Base-by-base conservation (phyloP, 1,284 basidiomycete species). In the Vanrija sp. region DNA sequence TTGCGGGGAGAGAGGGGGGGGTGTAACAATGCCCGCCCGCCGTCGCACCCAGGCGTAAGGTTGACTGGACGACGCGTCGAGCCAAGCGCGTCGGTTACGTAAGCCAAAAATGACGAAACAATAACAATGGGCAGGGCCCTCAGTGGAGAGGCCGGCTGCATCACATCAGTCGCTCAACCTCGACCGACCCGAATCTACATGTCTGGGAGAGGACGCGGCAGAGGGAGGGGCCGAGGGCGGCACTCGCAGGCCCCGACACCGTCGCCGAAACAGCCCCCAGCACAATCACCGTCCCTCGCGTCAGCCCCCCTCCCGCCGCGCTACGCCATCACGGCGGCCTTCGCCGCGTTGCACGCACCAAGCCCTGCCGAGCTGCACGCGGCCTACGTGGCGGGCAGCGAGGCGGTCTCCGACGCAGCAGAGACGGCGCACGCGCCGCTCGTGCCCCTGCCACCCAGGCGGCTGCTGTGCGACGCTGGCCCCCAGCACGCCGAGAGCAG, bases 291-390 rank as follows among this genome's bases (percentile, higher is more conserved):
- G 16, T 31, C 46, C 10, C 44, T 49, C 10, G 64, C 65, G 2
- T 56, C 56, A 10, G 64, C 66, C 12, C 42, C 56, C 9, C 47
- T 65, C 4, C 65, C 66, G 8, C 24, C 45, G 0, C 49, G 37
- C n/a, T 62, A 60, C 39, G 54, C 23, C 8, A 56, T 63, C 45
- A 59, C 31, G 12, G 31, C 31, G 31, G 31, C 48, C 6, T 36
- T 67, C 3, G 64, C 64, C 12, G 41, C 59, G 14, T 2, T 14
- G 0, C 49, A 59, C 23, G 18, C 39, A 14, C 49, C 58, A n/a
- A 51, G 59, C 12, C 20, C 22, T 0, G 44, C 31, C 0, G 18
- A 52, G 6, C 22, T 35, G 36, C 37, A 49, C 9, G 45, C 38
- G 9, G 53, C 43, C 3, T 57, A 57, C 43, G 37, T 59, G 1